Conservation (phyloP, 2,329 filamentous ascomycete genomes). For the Sclerotinia minor region DNA sequence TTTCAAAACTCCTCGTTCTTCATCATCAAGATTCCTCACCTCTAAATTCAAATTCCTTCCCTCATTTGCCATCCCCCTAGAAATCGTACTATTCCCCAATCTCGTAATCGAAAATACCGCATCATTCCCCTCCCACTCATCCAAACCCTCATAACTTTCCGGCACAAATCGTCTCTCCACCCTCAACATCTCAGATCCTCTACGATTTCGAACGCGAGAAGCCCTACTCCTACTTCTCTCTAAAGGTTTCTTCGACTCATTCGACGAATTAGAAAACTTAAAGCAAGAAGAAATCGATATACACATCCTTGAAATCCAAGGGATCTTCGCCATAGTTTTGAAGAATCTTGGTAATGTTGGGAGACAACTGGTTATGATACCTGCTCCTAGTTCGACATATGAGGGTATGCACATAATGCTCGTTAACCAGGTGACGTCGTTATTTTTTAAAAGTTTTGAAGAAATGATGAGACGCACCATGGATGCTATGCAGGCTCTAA, state of each 20-base stretch:
- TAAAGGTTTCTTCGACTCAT: neutral
- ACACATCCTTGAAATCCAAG: neutral
- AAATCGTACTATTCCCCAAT: neutral
- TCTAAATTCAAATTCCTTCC: neutral
- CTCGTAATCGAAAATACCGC: neutral
- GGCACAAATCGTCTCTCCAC: fast-evolving
- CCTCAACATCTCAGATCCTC: neutral
- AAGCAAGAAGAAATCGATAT: neutral
- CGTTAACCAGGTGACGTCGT: neutral
- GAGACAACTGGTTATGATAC: slow-evolving; percentile 11
- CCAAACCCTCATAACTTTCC: neutral
- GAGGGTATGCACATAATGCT: slow-evolving; percentile 13
- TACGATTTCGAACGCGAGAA: neutral
- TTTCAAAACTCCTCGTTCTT: neutral
- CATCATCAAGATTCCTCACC: neutral
- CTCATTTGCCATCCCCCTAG: neutral
- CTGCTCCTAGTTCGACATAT: neutral
- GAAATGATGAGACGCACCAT: slow-evolving; percentile 3
- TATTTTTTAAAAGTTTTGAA: neutral
- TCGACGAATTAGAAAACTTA: neutral
- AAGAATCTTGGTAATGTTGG: neutral
- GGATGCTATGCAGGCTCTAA: slow-evolving; percentile 9
- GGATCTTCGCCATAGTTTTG: neutral
- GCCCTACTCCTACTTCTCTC: neutral
- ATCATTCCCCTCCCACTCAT: neutral